Percentiles rank a stretch among this genome's conserved stretches.
Evolutionary conservation across 768 basidiomycete species (phyloP).

Genomic region (Lentinula sp.): DNA sequence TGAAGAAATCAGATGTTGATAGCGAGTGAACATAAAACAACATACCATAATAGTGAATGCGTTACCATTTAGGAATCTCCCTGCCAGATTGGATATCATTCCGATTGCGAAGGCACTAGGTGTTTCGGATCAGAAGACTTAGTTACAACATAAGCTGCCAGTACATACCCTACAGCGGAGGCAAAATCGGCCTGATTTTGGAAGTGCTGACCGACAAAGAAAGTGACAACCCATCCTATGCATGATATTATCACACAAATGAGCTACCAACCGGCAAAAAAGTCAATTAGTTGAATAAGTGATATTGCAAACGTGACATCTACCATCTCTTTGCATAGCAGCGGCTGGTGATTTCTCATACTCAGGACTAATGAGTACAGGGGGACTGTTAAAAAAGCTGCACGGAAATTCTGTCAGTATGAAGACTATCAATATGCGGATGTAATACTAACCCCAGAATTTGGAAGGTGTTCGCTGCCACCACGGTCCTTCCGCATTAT

Average conservation of each 20-base stretch:
- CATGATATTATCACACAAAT: constrained; percentile 58
- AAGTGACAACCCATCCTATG: constrained; percentile 75
- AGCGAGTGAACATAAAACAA: background rate
- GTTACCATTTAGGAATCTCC: constrained; percentile 64
- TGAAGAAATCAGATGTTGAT: background rate
- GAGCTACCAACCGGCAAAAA: constrained; percentile 18
- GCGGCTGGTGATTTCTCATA: constrained; percentile 58
- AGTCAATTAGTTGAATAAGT: background rate
- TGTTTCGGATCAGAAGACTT: background rate
- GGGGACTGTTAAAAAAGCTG: constrained; percentile 69
- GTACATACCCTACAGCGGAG: constrained; percentile 60
- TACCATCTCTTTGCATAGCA: constrained; percentile 51
- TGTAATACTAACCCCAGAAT: constrained; percentile 56
- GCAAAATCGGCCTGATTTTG: constrained; percentile 68
- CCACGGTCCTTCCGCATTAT: constrained; percentile 59
- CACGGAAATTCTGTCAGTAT: background rate
- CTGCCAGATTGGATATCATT: constrained; percentile 72
- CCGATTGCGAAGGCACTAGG: constrained; percentile 74
- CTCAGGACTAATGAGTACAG: constrained; percentile 63
- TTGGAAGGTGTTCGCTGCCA: constrained; percentile 63
- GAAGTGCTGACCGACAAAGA: constrained; percentile 59
- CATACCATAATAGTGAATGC: constrained; percentile 78
- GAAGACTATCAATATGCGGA: background rate
- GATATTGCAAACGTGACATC: constrained; percentile 11
- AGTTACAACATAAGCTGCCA: background rate